These are phyloP conservation scores for Ophiocordyceps camponoti-leonardi DNA, from an alignment of 2,329 filamentous ascomycete species.

Conservation along the genomic window DNA sequence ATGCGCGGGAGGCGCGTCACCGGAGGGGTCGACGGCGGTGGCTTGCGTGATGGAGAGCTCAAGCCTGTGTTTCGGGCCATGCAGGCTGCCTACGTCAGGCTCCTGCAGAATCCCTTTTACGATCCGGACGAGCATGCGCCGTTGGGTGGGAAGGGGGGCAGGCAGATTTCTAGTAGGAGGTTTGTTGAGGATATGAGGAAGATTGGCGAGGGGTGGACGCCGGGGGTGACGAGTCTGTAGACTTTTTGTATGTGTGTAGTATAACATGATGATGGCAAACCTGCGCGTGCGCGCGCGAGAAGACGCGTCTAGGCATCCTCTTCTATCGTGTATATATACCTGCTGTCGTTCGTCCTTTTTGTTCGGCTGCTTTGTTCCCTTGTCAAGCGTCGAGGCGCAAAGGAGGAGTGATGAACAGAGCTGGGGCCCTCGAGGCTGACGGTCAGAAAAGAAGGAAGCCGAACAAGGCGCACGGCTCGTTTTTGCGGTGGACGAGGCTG, in stretches of 20 bases:
- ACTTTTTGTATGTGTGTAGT: too few species aligned
- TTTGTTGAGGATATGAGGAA: slow-evolving; percentile 71
- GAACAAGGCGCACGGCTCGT: background rate
- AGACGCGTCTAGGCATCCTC: too few species aligned
- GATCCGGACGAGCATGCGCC: slow-evolving; percentile 70
- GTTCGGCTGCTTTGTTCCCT: too few species aligned
- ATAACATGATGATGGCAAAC: too few species aligned
- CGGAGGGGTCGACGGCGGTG: slow-evolving; percentile 30
- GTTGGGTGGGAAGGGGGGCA: slow-evolving; percentile 31
- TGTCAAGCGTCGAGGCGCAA: too few species aligned
- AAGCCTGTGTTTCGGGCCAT: slow-evolving; percentile 81
- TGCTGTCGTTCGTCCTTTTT: too few species aligned
- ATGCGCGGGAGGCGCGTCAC: slow-evolving; percentile 53
- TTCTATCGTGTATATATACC: too few species aligned
- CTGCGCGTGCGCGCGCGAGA: too few species aligned
- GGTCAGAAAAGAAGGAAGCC: too few species aligned
- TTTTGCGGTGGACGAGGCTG: background rate
- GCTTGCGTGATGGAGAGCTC: slow-evolving; percentile 71
- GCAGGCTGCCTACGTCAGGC: slow-evolving; percentile 76
- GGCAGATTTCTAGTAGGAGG: slow-evolving; percentile 62
- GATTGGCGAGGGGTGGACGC: slow-evolving; percentile 74
- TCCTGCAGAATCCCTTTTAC: slow-evolving; percentile 92
- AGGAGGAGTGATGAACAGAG: too few species aligned
- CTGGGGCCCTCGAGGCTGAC: background rate
- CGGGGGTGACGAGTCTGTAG: slow-evolving; percentile 46